Conservation (phyloP, 2,329 filamentous ascomycete genomes). For the Trichoderma citrinoviride region DNA sequence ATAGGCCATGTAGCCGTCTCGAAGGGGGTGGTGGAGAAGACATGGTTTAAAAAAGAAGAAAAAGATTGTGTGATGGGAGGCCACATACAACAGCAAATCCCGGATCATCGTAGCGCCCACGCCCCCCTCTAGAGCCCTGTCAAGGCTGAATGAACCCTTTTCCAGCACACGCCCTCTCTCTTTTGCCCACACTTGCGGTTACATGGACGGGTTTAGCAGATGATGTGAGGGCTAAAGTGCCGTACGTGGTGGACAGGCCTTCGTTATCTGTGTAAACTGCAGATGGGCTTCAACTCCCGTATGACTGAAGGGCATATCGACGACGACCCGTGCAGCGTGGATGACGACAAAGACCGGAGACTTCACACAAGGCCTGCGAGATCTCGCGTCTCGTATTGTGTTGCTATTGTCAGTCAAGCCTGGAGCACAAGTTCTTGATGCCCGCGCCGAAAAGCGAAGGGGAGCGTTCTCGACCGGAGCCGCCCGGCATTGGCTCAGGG, state of each 20-base stretch:
- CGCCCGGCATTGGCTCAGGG: not conserved
- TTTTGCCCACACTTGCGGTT: not conserved
- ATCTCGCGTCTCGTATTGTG: not conserved
- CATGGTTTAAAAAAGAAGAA: not conserved
- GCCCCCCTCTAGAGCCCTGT: not conserved
- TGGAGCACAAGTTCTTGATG: not conserved
- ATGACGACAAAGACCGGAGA: not conserved
- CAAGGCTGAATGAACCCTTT: not conserved
- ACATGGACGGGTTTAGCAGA: too few relatives aligned
- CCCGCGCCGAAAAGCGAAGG: not conserved
- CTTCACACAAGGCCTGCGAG: too few relatives aligned
- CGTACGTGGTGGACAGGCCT: too few relatives aligned
- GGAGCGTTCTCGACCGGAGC: not conserved
- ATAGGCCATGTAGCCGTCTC: constrained; percentile 15
- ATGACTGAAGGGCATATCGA: not conserved
- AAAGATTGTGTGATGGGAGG: constrained; percentile 3
- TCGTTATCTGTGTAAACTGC: not conserved
- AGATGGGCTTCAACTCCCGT: not conserved
- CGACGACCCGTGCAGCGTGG: constrained; percentile 6
- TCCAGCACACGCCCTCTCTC: constrained; percentile 1
- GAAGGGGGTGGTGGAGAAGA: constrained; percentile 7
- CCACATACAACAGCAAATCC: too few relatives aligned
- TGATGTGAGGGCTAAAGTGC: too few relatives aligned
- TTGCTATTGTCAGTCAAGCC: constrained; percentile 10
- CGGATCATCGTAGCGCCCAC: not conserved